Conservation (phyloP, 2,329 filamentous ascomycete species). For the Shiraia bambusicola region DNA sequence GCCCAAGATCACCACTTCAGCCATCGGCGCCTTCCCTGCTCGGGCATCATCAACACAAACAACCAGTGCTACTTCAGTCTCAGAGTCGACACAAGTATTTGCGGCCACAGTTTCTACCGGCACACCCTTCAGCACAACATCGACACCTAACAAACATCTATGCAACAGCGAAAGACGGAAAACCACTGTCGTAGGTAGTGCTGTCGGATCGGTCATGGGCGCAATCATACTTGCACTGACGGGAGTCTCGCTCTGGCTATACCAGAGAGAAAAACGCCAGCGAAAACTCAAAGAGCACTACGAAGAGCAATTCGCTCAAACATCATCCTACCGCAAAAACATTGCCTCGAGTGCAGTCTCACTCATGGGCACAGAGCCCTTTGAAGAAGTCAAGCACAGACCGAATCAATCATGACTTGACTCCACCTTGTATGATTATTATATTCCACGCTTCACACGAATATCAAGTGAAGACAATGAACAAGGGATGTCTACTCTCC, state of each 20-base stretch:
- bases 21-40: constrained; percentile 26
- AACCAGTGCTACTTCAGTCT: constrained; percentile 5
- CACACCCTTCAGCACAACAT: constrained; percentile 7
- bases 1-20: constrained; percentile 23
- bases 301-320: constrained; percentile 34
- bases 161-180: constrained; percentile 22
- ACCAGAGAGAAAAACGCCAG: constrained; percentile 34
- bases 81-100: constrained; percentile 8
- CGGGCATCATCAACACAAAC: constrained; percentile 4
- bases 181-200: constrained; percentile 27
- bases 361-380: constrained; percentile 6
- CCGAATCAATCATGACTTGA: background rate
- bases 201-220: constrained; percentile 28
- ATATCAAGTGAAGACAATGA: no score
- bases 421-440: no score
- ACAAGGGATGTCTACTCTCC: no score
- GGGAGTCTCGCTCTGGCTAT: constrained; percentile 24
- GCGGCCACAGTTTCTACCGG: constrained; percentile 12
- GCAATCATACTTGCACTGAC: constrained; percentile 18
- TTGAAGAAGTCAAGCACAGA: constrained; percentile 7
- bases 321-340: constrained; percentile 27
- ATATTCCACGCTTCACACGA: no score
- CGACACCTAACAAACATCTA: constrained; percentile 6
- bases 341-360: constrained; percentile 16
- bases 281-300: constrained; percentile 39